These are phyloP conservation scores for Oxytropis ochrocephala DNA, from an alignment of 306 rosid genomes.

Conservation along the genomic window DNA sequence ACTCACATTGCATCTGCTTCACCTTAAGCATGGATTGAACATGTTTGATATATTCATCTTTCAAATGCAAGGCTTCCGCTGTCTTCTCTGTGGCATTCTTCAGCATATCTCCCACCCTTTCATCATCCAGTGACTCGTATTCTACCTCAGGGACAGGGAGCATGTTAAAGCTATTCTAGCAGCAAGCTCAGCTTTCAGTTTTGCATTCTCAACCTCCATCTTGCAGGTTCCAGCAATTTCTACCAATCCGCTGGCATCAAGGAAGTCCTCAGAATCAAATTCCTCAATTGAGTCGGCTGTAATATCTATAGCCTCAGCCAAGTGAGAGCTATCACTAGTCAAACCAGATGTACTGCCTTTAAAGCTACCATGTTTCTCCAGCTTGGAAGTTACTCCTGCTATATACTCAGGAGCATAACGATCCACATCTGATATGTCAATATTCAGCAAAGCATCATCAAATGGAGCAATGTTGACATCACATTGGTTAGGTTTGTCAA, in stretches of 20 bases:
- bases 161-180: slow-evolving; percentile 72
- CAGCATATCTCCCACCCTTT: slow-evolving; percentile 53
- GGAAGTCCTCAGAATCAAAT: slow-evolving; percentile 52
- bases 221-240: slow-evolving; percentile 95
- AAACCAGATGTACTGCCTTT: slow-evolving; percentile 45
- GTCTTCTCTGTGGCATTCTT: slow-evolving; percentile 78
- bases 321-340: slow-evolving; percentile 51
- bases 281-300: slow-evolving; percentile 42
- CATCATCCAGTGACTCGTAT: slow-evolving; percentile 61
- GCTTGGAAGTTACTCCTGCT: slow-evolving; percentile 49
- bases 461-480: slow-evolving; percentile 93
- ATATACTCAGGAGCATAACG: slow-evolving; percentile 83
- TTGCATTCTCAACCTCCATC: slow-evolving; percentile 98
- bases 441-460: slow-evolving; percentile 70
- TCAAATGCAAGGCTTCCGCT: slow-evolving; percentile 79
- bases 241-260: slow-evolving; percentile 66
- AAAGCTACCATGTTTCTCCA: slow-evolving; percentile 51
- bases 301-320: slow-evolving; percentile 50
- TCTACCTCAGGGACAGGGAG: slow-evolving; percentile 63
- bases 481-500: slow-evolving; percentile 78
- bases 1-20: slow-evolving; percentile 73
- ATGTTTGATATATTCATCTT: slow-evolving; percentile 76
- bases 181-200: slow-evolving; percentile 97
- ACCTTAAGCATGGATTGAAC: slow-evolving; percentile 72
- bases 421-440: slow-evolving; percentile 84